Evolutionary conservation across 129 eudicot genomes (phyloP), one percentile per base, ranked within the genome.

Genomic region (Artemisia argyi): DNA sequence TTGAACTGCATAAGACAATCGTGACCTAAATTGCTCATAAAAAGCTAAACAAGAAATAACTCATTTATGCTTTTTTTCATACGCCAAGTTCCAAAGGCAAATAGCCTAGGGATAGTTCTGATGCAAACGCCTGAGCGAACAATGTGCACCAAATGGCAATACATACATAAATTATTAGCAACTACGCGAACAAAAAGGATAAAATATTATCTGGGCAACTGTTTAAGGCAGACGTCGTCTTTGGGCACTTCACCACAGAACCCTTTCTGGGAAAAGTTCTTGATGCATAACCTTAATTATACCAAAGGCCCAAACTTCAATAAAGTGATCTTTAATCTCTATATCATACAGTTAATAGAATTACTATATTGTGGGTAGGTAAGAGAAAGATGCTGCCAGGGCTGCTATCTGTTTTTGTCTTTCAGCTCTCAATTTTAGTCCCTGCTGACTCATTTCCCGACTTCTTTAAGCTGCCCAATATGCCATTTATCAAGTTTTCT

Each of bases 381-480:
- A 72, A 5, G 18, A 44, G n/a, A 44, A 69, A 2, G 44, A 22
- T 15, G 7, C 3, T 58, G 53, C 46, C 59, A 39, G 46, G 46
- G 46, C 19, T 9, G n/a, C 52, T 11, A 9, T 57, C 11, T 48
- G 14, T 51, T 39, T 12, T 22, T 5, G 17, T 51, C 52, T 30
- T 47, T 89, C 71, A 81, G 62, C 87, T 57, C 63, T 73, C 56
- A 28, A 79, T 49, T 79, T 66, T 86, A 7, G 91, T 64, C 68
- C 80, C 85, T 13, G 47, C 42, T 16, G 86, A 78, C 39, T 75
- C 77, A 32, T 82, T 80, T 20, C 83, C 80, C 2, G 90, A 66
- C 68, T 89, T 86, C 75, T 93, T 85, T 84, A 90, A 82, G 73
- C 85, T 90, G 68, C 84, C 85, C 81, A 95, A 67, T 68, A 90